Conservation (phyloP, 768 basidiomycete genomes). For the Suillus lakei region DNA sequence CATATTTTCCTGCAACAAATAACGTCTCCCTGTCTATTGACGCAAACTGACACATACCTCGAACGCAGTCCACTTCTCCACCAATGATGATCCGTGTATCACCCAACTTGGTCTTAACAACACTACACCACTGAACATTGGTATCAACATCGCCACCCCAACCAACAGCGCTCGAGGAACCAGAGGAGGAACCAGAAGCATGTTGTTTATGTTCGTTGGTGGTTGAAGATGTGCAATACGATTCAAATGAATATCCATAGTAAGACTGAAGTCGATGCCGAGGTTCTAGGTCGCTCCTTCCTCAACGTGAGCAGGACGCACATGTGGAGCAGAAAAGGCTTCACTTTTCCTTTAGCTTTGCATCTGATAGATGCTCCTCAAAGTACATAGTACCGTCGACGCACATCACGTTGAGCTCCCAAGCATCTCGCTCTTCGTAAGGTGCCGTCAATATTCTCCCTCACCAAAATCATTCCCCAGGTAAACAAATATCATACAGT, state of each 20-base stretch:
- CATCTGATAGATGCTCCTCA: slow-evolving; percentile 71
- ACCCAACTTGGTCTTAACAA: slow-evolving; percentile 85
- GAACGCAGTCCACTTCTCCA: slow-evolving; percentile 90
- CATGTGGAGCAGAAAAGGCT: slow-evolving; percentile 21
- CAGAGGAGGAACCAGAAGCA: slow-evolving; percentile 37
- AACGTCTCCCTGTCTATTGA: neutral
- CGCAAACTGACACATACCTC: slow-evolving; percentile 49
- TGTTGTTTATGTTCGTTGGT: slow-evolving; percentile 25
- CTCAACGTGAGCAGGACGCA: slow-evolving; percentile 9
- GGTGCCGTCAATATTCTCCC: slow-evolving; percentile 80
- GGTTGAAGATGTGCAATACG: slow-evolving; percentile 69
- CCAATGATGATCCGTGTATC: slow-evolving; percentile 76
- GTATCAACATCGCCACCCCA: slow-evolving; percentile 88
- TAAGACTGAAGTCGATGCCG: slow-evolving; percentile 71
- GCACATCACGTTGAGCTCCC: slow-evolving; percentile 85
- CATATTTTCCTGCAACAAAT: slow-evolving; percentile 56
- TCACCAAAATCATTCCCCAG: slow-evolving; percentile 35
- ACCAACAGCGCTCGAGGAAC: slow-evolving; percentile 41
- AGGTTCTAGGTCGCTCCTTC: slow-evolving; percentile 68
- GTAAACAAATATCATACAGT: slow-evolving; percentile 16
- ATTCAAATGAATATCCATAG: slow-evolving; percentile 90
- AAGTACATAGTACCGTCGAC: slow-evolving; percentile 72
- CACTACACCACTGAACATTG: slow-evolving; percentile 89
- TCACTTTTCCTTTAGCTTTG: slow-evolving; percentile 67
- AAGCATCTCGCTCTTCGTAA: slow-evolving; percentile 80